These are phyloP conservation scores for Chrysanthemum seticuspe DNA, from an alignment of 129 eudicot species.

Conservation along the genomic window DNA sequence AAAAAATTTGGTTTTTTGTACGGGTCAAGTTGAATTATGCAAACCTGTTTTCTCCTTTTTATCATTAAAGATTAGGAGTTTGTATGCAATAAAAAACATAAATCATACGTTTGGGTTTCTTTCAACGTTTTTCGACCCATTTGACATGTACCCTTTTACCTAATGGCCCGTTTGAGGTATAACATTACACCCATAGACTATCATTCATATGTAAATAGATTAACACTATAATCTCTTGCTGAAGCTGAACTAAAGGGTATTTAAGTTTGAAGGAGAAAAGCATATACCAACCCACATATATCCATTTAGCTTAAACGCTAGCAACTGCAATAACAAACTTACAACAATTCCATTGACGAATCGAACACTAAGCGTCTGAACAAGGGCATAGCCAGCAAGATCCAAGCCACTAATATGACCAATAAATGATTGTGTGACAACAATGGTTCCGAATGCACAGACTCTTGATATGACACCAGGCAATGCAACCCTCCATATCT, in stretches of 20 bases:
- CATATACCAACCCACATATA: background rate
- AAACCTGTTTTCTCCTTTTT: background rate
- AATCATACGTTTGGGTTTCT: background rate
- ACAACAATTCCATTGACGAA: conserved; percentile 69
- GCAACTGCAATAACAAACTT: conserved; percentile 21
- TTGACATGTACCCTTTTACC: background rate
- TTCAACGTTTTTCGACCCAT: background rate
- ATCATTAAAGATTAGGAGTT: background rate
- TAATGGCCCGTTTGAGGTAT: background rate
- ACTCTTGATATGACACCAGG: conserved; percentile 66
- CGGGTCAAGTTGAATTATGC: background rate
- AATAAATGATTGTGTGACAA: conserved; percentile 66
- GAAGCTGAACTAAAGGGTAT: background rate
- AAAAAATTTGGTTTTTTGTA: background rate
- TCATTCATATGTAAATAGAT: conserved; percentile 3
- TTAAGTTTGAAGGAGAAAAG: background rate
- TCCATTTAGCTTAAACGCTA: background rate
- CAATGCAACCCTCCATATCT: conserved; percentile 69
- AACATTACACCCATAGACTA: background rate
- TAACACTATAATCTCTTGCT: background rate
- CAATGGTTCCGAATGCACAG: conserved; percentile 52
- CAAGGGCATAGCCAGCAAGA: conserved; percentile 85
- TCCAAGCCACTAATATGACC: conserved; percentile 61
- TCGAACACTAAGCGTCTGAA: conserved; percentile 64
- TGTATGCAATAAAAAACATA: background rate